Evolutionary conservation across 2,329 filamentous ascomycete genomes (phyloP).

Genomic region (Chaetomiaceae sp.): DNA sequence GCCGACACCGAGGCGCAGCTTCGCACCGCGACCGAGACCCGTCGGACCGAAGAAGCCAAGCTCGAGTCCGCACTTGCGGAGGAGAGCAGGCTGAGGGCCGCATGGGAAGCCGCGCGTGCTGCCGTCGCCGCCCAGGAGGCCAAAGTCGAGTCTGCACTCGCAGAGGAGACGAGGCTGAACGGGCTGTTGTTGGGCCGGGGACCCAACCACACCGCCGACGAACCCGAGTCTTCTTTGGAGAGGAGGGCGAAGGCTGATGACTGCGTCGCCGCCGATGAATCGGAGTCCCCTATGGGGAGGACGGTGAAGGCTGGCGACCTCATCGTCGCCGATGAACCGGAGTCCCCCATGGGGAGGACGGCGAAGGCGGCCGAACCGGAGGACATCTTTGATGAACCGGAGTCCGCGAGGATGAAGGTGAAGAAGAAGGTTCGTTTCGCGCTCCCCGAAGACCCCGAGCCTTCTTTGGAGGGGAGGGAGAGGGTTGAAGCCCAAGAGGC

Average conservation of each 20-base stretch:
- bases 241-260: neutral
- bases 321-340: neutral
- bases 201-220: neutral
- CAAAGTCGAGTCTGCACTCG: slow-evolving; percentile 1
- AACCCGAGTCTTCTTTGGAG: neutral
- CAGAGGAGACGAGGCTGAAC: slow-evolving; percentile 8
- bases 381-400: neutral
- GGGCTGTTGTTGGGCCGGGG: neutral
- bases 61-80: slow-evolving; percentile 6
- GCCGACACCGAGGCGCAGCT: neutral
- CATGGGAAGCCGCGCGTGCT: neutral
- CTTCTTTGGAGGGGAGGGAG: slow-evolving; percentile 2
- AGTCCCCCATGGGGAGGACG: neutral
- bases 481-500: neutral
- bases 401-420: neutral
- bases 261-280: neutral
- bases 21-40: neutral
- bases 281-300: neutral
- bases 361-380: neutral
- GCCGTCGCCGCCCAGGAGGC: neutral
- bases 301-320: too few relatives aligned
- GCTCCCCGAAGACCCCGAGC: slow-evolving; percentile 2
- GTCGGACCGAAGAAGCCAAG: neutral
- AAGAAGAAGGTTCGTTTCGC: neutral
- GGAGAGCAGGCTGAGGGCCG: slow-evolving; percentile 7